Evolutionary conservation across 768 basidiomycete genomes (phyloP).

Genomic region (Mrakia blollopis): DNA sequence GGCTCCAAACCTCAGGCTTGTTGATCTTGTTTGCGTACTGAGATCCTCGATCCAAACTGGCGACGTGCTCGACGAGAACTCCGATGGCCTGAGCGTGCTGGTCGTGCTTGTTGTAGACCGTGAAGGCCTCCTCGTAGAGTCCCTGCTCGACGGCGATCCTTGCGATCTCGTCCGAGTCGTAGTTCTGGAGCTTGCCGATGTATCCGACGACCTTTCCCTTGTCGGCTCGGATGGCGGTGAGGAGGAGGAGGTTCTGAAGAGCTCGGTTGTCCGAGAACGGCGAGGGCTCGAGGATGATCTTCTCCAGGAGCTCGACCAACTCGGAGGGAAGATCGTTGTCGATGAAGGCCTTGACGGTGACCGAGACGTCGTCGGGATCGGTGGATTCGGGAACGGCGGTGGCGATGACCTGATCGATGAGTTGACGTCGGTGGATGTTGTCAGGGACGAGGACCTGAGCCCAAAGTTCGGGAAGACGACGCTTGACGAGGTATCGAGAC

Average conservation of each 20-base stretch:
- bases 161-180: slow-evolving; percentile 90
- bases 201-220: slow-evolving; percentile 98
- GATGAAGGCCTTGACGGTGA: slow-evolving; percentile 98
- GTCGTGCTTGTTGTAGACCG: slow-evolving; percentile 95
- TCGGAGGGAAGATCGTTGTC: slow-evolving; percentile 94
- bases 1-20: slow-evolving; percentile 91
- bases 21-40: slow-evolving; percentile 96
- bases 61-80: slow-evolving; percentile 95
- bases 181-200: slow-evolving; percentile 94
- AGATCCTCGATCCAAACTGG: slow-evolving; percentile 91
- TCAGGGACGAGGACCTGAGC: slow-evolving; percentile 83
- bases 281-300: slow-evolving; percentile 94
- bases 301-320: slow-evolving; percentile 93
- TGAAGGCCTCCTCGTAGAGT: slow-evolving; percentile 90
- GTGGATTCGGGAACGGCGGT: slow-evolving; percentile 95
- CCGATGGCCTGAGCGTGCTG: slow-evolving; percentile 94
- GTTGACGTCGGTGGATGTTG: slow-evolving; percentile 83
- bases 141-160: slow-evolving; percentile 95
- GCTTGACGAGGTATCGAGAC: slow-evolving; percentile 93
- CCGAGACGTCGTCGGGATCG: slow-evolving; percentile 95
- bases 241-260: slow-evolving; percentile 86
- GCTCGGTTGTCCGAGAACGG: slow-evolving; percentile 97
- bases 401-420: slow-evolving; percentile 91
- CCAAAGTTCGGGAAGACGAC: slow-evolving; percentile 93
- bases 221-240: slow-evolving; percentile 95